A percentile compares a stretch with the other conserved stretches of the same genome.
These are phyloP conservation scores for Pythium utonaiense DNA, from an alignment of 352 stramenopile genomes.

Conservation along the genomic window DNA sequence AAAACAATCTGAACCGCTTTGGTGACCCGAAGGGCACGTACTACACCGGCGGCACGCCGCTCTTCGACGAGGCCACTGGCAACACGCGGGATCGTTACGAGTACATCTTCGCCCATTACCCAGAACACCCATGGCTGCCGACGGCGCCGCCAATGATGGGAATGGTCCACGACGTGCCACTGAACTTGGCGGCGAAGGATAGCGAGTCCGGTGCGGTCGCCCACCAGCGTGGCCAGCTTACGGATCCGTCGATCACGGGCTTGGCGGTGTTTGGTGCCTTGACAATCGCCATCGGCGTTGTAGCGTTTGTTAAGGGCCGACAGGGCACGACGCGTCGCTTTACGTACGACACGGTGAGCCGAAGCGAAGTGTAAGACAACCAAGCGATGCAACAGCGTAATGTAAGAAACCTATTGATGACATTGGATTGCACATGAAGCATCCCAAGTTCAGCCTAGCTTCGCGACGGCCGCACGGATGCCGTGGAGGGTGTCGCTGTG, in stretches of 20 bases:
- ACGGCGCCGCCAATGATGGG: slow-evolving; percentile 16
- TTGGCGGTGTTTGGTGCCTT: slow-evolving; percentile 24
- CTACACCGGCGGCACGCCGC: slow-evolving; percentile 75
- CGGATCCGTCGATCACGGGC: slow-evolving; percentile 16
- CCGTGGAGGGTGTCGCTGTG: slow-evolving; percentile 15
- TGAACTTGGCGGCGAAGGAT: slow-evolving; percentile 15
- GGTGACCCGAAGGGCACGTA: slow-evolving; percentile 47
- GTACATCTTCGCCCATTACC: slow-evolving; percentile 64
- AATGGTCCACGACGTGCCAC: slow-evolving; percentile 16
- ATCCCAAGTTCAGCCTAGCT: slow-evolving; percentile 10
- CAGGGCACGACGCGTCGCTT: slow-evolving; percentile 34
- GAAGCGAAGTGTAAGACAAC: slow-evolving; percentile 25
- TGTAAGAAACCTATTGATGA: not conserved
- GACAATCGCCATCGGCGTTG: slow-evolving; percentile 30
- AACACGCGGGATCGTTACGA: slow-evolving; percentile 43
- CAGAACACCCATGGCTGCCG: slow-evolving; percentile 53
- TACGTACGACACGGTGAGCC: slow-evolving; percentile 50
- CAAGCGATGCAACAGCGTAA: not conserved
- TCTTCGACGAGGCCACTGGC: slow-evolving; percentile 75
- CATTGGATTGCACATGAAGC: too few species aligned
- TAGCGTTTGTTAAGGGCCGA: slow-evolving; percentile 33
- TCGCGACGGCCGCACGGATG: slow-evolving; percentile 23
- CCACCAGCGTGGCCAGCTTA: not conserved
- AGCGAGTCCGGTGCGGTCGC: slow-evolving; percentile 1
- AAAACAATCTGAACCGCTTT: slow-evolving; percentile 55